phyloP scores from a whole-genome alignment of 768 basidiomycete species.

The Kwoniella newhampshirensis region DNA sequence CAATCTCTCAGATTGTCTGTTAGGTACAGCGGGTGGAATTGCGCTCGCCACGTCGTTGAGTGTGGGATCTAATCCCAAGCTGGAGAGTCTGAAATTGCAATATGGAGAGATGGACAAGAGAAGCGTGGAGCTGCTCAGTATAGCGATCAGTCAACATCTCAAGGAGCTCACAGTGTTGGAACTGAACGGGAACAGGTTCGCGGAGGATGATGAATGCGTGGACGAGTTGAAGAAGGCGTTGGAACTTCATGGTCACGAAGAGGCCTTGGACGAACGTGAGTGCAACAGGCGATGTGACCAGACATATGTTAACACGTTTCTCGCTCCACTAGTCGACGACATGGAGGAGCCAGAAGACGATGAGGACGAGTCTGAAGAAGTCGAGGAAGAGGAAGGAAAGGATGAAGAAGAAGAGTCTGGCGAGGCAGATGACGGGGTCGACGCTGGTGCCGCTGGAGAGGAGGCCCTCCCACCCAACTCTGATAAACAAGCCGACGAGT shows the following conservation, averaged over 20 bases:
- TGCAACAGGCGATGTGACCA: constrained; percentile 13
- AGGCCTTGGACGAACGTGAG: constrained; percentile 69
- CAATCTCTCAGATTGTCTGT: constrained; percentile 87
- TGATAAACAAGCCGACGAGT: constrained; percentile 45
- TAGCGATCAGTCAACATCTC: constrained; percentile 65
- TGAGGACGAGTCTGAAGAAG: constrained; percentile 58
- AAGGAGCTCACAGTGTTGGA: constrained; percentile 68
- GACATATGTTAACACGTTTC: constrained; percentile 1
- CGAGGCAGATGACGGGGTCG: constrained; percentile 27
- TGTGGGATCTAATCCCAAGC: constrained; percentile 68
- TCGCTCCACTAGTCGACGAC: constrained; percentile 60
- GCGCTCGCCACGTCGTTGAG: constrained; percentile 64
- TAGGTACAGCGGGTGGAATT: constrained; percentile 77
- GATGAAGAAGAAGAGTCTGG: constrained; percentile 56
- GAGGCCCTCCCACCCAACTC: constrained; percentile 30
- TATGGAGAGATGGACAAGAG: constrained; percentile 82
- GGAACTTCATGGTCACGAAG: constrained; percentile 62
- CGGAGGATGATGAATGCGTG: constrained; percentile 57
- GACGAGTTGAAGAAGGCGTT: constrained; percentile 56
- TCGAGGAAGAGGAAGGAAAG: constrained; percentile 52
- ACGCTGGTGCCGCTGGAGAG: constrained; percentile 23
- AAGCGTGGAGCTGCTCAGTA: constrained; percentile 67
- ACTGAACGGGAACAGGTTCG: constrained; percentile 71
- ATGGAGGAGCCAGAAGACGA: constrained; percentile 62
- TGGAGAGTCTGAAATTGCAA: constrained; percentile 77